Evolutionary conservation across 2,329 filamentous ascomycete species (phyloP).

Genomic region (Chaetomiaceae sp.): DNA sequence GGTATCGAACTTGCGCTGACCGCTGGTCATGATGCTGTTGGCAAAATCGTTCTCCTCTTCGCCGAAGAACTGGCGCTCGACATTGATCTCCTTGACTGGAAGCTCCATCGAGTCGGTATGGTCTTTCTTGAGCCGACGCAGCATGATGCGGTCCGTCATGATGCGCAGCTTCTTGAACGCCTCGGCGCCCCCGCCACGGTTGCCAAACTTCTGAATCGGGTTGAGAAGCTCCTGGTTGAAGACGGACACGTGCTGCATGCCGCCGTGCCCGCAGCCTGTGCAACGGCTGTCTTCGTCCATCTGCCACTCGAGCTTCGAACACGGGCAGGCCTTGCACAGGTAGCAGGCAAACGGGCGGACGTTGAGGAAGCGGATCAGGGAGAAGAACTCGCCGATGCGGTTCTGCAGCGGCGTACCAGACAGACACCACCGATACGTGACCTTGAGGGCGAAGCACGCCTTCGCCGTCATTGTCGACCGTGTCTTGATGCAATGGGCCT

Average conservation of each 20-base stretch:
- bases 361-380: constrained; percentile 84
- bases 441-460: constrained; percentile 87
- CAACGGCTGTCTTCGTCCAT: constrained; percentile 70
- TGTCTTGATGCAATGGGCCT: constrained; percentile 80
- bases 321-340: constrained; percentile 82
- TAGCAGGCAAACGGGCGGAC: constrained; percentile 87
- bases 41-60: constrained; percentile 96
- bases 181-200: constrained; percentile 54
- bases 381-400: constrained; percentile 95
- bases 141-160: constrained; percentile 90
- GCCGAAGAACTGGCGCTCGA: constrained; percentile 94
- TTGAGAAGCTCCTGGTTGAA: constrained; percentile 78
- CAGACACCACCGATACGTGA: constrained; percentile 89
- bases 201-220: constrained; percentile 64
- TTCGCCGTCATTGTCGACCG: constrained; percentile 88
- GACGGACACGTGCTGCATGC: constrained; percentile 56
- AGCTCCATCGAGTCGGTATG: constrained; percentile 94
- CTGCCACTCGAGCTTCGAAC: constrained; percentile 77
- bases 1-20: constrained; percentile 84
- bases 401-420: constrained; percentile 95
- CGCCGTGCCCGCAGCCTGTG: constrained; percentile 55
- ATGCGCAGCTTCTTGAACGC: constrained; percentile 80
- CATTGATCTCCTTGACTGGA: constrained; percentile 86
- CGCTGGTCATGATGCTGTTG: constrained; percentile 89
- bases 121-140: constrained; percentile 89